Percentiles rank a stretch among this genome's conserved stretches.
Conservation (phyloP, 495 filamentous ascomycete genomes). For the Mytilinidion resinicola region DNA sequence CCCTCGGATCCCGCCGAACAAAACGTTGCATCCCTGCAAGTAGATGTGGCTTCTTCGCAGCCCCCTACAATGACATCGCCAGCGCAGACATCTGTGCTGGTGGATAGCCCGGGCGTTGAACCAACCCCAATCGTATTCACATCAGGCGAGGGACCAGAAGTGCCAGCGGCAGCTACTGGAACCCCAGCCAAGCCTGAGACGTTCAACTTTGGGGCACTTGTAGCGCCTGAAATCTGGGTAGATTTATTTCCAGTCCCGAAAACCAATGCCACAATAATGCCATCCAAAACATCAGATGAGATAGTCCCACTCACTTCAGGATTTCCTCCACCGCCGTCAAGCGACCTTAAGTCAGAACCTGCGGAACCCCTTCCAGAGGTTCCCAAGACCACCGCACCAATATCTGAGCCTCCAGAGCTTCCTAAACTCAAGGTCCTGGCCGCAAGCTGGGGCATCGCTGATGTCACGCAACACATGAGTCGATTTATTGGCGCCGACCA, state of each 20-base stretch:
- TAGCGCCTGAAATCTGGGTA: not conserved
- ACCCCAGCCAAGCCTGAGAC: no score
- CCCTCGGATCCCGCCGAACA: no score
- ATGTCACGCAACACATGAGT: not conserved
- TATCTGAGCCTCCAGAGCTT: not conserved
- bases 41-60: no score
- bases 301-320: not conserved
- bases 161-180: no score
- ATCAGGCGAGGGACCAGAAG: no score
- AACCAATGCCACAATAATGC: not conserved
- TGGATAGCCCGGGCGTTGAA: no score
- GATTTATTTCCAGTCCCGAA: not conserved
- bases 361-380: not conserved
- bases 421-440: not conserved
- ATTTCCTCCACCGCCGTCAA: not conserved
- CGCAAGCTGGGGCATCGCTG: not conserved
- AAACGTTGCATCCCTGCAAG: no score
- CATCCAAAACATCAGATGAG: not conserved
- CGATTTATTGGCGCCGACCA: not conserved
- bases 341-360: not conserved
- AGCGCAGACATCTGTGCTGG: no score
- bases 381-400: not conserved
- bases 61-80: no score
- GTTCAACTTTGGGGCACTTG: not conserved
- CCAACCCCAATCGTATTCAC: no score